Conservation (phyloP, 192 early-diverging fungal species). For the Podila epicladia region DNA sequence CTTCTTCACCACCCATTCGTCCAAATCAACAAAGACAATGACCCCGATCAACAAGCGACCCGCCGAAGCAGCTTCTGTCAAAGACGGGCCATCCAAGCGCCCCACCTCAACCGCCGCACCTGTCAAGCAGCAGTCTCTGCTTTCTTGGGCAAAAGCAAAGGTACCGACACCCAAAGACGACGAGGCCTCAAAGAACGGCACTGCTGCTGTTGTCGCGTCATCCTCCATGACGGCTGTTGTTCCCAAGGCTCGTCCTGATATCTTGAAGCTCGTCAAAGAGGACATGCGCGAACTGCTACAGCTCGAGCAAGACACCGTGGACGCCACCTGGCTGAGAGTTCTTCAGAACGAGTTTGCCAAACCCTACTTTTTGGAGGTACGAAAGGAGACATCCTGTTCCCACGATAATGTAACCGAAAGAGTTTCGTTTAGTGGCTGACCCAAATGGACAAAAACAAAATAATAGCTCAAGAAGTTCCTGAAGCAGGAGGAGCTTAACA, state of each 20-base stretch:
- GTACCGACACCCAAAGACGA: not conserved
- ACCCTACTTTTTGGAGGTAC: conserved; percentile 67
- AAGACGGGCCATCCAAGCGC: conserved; percentile 8
- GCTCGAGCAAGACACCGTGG: conserved; percentile 77
- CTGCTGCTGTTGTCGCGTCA: not conserved
- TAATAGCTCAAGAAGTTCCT: conserved; percentile 77
- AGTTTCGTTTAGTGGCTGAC: not conserved
- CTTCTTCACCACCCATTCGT: not conserved
- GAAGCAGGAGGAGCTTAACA: conserved; percentile 57
- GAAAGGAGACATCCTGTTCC: not conserved
- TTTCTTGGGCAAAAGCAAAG: conserved; percentile 41
- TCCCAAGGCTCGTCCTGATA: conserved; percentile 20
- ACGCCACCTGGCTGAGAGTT: conserved; percentile 75
- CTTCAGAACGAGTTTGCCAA: conserved; percentile 69
- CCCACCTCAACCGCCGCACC: not conserved
- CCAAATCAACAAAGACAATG: not conserved
- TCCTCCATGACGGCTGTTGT: not conserved
- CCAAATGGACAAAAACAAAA: too few species aligned
- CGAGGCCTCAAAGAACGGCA: not conserved
- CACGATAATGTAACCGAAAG: not conserved
- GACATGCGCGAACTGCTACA: conserved; percentile 50
- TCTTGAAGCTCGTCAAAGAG: conserved; percentile 37
- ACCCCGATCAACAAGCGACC: conserved; percentile 12
- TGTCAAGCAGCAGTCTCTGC: conserved; percentile 25
- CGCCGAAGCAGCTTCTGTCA: not conserved